A percentile compares a stretch with the other conserved stretches of the same genome.
These are phyloP conservation scores for Boletus coccyginus DNA, from an alignment of 768 basidiomycete species.

Conservation along the genomic window DNA sequence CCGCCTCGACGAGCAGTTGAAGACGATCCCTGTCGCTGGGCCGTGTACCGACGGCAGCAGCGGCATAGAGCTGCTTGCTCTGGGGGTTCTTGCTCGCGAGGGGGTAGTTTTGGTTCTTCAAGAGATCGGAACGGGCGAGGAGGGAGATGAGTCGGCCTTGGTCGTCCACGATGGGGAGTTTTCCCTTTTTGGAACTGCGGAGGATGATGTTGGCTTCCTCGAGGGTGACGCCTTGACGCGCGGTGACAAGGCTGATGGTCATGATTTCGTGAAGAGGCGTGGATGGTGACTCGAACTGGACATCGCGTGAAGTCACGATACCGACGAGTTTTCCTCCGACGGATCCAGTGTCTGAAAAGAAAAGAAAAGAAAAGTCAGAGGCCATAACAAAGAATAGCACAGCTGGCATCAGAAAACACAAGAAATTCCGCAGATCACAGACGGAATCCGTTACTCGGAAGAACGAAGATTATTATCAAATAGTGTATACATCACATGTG, in stretches of 20 bases:
- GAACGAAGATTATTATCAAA: slow-evolving; percentile 79
- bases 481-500: slow-evolving; percentile 45
- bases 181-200: slow-evolving; percentile 96
- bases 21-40: slow-evolving; percentile 85
- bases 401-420: slow-evolving; percentile 17
- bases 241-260: slow-evolving; percentile 87
- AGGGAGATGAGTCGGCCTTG: slow-evolving; percentile 72
- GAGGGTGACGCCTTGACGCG: slow-evolving; percentile 84
- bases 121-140: slow-evolving; percentile 92
- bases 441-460: slow-evolving; percentile 67
- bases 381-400: slow-evolving; percentile 3
- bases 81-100: slow-evolving; percentile 88
- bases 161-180: slow-evolving; percentile 80
- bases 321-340: slow-evolving; percentile 92
- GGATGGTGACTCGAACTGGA: slow-evolving; percentile 79
- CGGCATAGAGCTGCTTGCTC: slow-evolving; percentile 94
- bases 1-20: slow-evolving; percentile 83
- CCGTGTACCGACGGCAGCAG: slow-evolving; percentile 93
- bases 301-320: slow-evolving; percentile 94
- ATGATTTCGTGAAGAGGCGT: slow-evolving; percentile 79
- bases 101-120: slow-evolving; percentile 97
- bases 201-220: slow-evolving; percentile 91
- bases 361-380: slow-evolving; percentile 19
- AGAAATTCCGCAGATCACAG: slow-evolving; percentile 72
- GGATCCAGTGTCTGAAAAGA: slow-evolving; percentile 70